phyloP scores from a whole-genome alignment of 495 filamentous ascomycete genomes.

The Trichoderma erinaceum region DNA sequence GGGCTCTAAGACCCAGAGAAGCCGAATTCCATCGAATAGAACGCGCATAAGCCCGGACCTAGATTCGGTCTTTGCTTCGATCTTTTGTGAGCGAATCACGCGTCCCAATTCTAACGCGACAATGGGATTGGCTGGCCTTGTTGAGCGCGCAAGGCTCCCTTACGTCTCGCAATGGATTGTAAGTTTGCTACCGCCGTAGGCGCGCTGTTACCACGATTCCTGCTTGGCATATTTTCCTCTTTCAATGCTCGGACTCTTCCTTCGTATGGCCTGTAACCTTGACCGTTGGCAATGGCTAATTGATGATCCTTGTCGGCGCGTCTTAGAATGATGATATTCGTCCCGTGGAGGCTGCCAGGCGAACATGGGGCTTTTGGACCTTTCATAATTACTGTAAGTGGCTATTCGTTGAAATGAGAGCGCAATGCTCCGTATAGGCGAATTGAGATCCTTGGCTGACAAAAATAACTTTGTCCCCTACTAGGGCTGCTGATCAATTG shows the following conservation, averaged over 20 bases:
- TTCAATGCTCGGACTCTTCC: neutral
- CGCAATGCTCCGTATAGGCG: neutral
- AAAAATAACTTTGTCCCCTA: conserved; percentile 21
- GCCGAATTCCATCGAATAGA: too few species aligned
- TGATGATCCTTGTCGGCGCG: neutral
- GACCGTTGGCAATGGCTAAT: neutral
- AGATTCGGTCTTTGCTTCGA: neutral
- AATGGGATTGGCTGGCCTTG: neutral
- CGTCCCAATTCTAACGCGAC: neutral
- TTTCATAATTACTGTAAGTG: conserved; percentile 10
- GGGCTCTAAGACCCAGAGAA: too few species aligned
- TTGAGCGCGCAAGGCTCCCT: conserved; percentile 3
- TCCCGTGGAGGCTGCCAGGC: neutral
- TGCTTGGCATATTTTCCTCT: neutral
- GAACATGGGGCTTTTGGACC: conserved; percentile 8
- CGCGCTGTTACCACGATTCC: neutral
- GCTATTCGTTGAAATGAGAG: neutral
- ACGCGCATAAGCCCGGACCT: too few species aligned
- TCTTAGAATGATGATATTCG: conserved; percentile 9
- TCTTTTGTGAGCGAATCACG: neutral
- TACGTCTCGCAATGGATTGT: conserved; percentile 11
- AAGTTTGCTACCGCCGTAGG: neutral
- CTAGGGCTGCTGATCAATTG: conserved; percentile 25
- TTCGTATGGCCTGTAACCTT: neutral
- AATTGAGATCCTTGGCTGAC: neutral